These are phyloP conservation scores for Aspergillus unguis DNA, from an alignment of 2,329 filamentous ascomycete species.

Conservation along the genomic window DNA sequence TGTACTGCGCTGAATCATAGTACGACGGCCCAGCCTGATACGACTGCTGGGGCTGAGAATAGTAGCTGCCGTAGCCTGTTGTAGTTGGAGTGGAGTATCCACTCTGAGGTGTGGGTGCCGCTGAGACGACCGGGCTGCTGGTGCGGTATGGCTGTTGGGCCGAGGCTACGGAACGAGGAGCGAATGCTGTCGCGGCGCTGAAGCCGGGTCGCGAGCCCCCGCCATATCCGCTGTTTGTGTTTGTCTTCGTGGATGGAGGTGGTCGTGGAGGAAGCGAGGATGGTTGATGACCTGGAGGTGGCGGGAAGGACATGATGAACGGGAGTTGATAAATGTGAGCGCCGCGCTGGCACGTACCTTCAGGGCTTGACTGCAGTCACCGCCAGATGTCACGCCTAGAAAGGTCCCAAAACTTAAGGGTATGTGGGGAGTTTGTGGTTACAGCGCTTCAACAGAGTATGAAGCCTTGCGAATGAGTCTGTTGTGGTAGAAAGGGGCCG, in stretches of 20 bases:
- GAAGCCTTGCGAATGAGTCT: not conserved
- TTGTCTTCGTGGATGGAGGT: slow-evolving; percentile 55
- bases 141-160: slow-evolving; percentile 37
- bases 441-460: too few species aligned
- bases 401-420: slow-evolving; percentile 15
- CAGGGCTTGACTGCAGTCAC: slow-evolving; percentile 37
- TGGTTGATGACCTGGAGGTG: slow-evolving; percentile 67
- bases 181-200: slow-evolving; percentile 55
- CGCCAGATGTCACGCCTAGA: slow-evolving; percentile 36
- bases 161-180: slow-evolving; percentile 57
- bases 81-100: slow-evolving; percentile 39
- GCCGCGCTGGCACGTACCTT: slow-evolving; percentile 43
- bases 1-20: slow-evolving; percentile 47
- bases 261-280: slow-evolving; percentile 74
- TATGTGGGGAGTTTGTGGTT: too few species aligned
- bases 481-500: not conserved
- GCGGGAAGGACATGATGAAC: slow-evolving; percentile 76
- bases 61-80: slow-evolving; percentile 40
- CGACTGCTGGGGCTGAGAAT: slow-evolving; percentile 38
- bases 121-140: slow-evolving; percentile 36
- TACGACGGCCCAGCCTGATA: slow-evolving; percentile 39
- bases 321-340: slow-evolving; percentile 31
- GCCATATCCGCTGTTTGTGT: slow-evolving; percentile 32
- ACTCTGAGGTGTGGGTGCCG: slow-evolving; percentile 32
- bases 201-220: slow-evolving; percentile 32